Evolutionary conservation across 495 filamentous ascomycete genomes (phyloP), one percentile per base, ranked within the genome.

Genomic region (Aspergillus baeticus): DNA sequence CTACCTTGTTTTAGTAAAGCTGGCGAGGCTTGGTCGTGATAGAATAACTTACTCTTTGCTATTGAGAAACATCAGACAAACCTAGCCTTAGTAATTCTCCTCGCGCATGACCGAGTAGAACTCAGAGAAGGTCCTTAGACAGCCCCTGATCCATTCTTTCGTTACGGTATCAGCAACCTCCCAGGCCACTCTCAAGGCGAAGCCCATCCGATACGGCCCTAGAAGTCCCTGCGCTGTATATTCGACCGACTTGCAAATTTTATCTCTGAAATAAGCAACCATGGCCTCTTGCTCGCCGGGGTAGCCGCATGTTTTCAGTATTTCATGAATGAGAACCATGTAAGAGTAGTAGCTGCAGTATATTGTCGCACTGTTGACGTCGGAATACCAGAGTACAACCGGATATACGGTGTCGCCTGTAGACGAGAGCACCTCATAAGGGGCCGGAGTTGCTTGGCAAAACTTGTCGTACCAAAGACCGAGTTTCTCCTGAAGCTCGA

Each of bases 231-330:
- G 60, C 8, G 63, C 39, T 22, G 60, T 65, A 35, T 65, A 70
- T 54, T 72, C 69, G 10, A 74, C 62, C 6, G 70, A 73, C 35
- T 55, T 67, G 61, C 71, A 74, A 21, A 72, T 70, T 55, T 67
- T 66, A 55, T 72, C 71, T 14, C 66, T 58, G 29, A 64, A 72
- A 54, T 68, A 68, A 21, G 51, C 29, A 10, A 67, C 55, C 62
- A 64, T 67, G 21, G 59, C 59, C 7, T 18, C 62, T 26, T 74
- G 68, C 10, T 63, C 58, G 14, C 69, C 71, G 17, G 68, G 59
- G 34, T 64, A 66, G 8, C 57, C 58, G 22, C 67, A 70, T 0
- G 47, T 43, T 14, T 49, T 65, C 29, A 74, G 35, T 14, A 64
- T 48, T 49, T 69, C 67, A 39, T 72, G 67, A 6, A 72, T 61